Percentiles rank a stretch among this genome's conserved stretches.
phyloP scores from a whole-genome alignment of 2,329 filamentous ascomycete genomes.

The Aspergillus carbonarius region DNA sequence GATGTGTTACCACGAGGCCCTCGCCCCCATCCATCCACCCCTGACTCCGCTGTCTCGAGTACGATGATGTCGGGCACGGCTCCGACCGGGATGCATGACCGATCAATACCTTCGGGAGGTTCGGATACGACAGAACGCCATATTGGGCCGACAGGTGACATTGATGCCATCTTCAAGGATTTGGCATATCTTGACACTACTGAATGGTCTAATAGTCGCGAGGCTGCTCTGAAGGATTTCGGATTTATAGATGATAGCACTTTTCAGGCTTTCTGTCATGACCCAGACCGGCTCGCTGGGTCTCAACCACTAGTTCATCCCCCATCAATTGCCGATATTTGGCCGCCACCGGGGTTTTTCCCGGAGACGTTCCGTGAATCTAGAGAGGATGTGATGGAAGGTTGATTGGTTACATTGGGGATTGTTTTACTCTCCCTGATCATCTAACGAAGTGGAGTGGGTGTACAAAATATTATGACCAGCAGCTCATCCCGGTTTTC shows the following conservation, averaged over 20 bases:
- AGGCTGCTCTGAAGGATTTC: conserved; percentile 44
- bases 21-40: conserved; percentile 31
- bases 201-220: conserved; percentile 44
- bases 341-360: conserved; percentile 45
- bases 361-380: conserved; percentile 40
- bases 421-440: neutral
- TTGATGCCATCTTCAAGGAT: conserved; percentile 48
- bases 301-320: conserved; percentile 39
- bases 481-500: neutral
- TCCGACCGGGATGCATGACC: conserved; percentile 15
- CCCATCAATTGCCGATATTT: conserved; percentile 43
- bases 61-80: conserved; percentile 16
- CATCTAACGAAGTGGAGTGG: neutral
- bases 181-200: conserved; percentile 47
- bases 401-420: conserved; percentile 11
- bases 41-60: conserved; percentile 35
- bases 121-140: conserved; percentile 6
- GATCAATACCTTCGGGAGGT: conserved; percentile 10
- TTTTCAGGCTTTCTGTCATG: conserved; percentile 47
- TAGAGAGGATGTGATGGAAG: conserved; percentile 21
- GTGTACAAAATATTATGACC: neutral
- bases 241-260: conserved; percentile 46
- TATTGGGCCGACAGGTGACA: conserved; percentile 25
- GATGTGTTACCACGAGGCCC: conserved; percentile 18
- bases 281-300: conserved; percentile 42